Base-by-base conservation (phyloP, 257 asterid genomes). In the Scutellaria minor region DNA sequence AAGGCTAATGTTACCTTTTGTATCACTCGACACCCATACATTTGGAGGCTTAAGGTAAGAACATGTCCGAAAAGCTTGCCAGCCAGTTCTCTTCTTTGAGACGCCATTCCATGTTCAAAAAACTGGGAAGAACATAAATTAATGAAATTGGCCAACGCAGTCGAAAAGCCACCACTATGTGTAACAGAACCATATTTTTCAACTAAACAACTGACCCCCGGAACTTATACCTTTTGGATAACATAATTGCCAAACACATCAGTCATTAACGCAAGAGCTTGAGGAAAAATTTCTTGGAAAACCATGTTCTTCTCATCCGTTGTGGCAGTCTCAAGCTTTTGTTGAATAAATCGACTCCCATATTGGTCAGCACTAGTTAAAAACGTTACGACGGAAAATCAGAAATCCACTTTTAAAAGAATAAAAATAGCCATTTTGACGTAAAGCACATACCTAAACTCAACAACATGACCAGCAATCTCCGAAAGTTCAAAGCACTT, bases 21-120 rank as follows among this genome's bases (percentile, higher is more conserved):
- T 80, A 94, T 94, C 82, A 94, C 98, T 27, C 98, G 88, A 74
- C 98, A 94, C 50, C 98, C 98, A 77, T 94, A 94, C 98, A 94
- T 94, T 85, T 94, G 98, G 66, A 94, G 97, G 83, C 98, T 91
- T 46, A 89, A 86, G n/a, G 87, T 88, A 71, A 94, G 89, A 20
- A 94, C 97, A 79, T 91, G 91, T 40, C 96, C 98, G 56, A 94
- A 83, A 67, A 94, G 93, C 83, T 89, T 86, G 78, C 77, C 84
- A 81, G 89, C 96, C 63, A 94, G 77, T 74, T 94, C 96, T 84
- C 98, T 89, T 76, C 98, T 85, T 75, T 94, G 96, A 63, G 87
- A 47, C 51, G 90, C 76, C 97, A 91, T 86, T 57, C 98, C 97
- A 78, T 91, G 97, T 82, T 94, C 98, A 81, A 94, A 89, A 75